Percentiles rank a stretch among this genome's conserved stretches.
Evolutionary conservation across 768 basidiomycete genomes (phyloP).

Genomic region (Leucocoprinus leucothites): DNA sequence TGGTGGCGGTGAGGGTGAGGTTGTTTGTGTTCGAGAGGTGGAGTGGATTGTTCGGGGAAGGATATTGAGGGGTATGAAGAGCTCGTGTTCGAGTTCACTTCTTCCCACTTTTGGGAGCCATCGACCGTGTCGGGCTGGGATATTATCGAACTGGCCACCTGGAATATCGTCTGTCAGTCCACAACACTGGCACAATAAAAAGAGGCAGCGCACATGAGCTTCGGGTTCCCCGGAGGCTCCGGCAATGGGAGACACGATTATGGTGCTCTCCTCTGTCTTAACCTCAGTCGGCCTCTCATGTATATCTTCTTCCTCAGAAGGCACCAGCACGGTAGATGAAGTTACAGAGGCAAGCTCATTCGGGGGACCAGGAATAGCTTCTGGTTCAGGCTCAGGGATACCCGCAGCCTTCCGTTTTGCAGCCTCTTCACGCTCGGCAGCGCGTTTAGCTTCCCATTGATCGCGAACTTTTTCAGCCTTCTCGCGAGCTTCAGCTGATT

Average conservation of each 20-base stretch:
- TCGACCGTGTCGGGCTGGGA: conserved; percentile 36
- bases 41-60: conserved; percentile 61
- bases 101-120: conserved; percentile 70
- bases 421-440: conserved; percentile 32
- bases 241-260: conserved; percentile 28
- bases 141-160: conserved; percentile 16
- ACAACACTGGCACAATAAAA: too few relatives aligned
- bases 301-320: neutral
- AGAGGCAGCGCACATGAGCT: neutral
- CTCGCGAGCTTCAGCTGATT: conserved; percentile 67
- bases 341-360: too few relatives aligned
- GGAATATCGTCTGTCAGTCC: neutral
- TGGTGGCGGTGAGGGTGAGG: conserved; percentile 14
- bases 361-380: conserved; percentile 1
- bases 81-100: conserved; percentile 55
- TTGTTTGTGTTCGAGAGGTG: conserved; percentile 31
- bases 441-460: conserved; percentile 67
- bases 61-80: conserved; percentile 81
- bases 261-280: neutral
- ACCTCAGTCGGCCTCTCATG: neutral
- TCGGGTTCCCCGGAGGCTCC: conserved; percentile 22
- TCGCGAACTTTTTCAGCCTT: conserved; percentile 74
- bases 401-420: conserved; percentile 23
- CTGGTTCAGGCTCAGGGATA: conserved; percentile 7
- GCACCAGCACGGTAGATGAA: neutral